Evolutionary conservation across 2,329 filamentous ascomycete species (phyloP).

Genomic region (Fusarium robinianum): DNA sequence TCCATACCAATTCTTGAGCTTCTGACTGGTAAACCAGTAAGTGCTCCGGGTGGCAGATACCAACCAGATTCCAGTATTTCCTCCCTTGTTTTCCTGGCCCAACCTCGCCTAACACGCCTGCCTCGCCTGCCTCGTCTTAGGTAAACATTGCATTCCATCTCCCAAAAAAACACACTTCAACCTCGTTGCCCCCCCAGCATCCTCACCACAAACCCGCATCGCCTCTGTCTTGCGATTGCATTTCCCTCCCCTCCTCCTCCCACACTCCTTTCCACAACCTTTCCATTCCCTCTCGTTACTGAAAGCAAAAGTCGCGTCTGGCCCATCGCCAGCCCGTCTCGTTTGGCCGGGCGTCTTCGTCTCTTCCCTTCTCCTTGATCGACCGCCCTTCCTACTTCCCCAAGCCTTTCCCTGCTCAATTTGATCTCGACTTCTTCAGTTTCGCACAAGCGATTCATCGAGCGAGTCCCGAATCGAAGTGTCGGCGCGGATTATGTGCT

Average conservation of each 20-base stretch:
- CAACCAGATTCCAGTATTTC: conserved; percentile 26
- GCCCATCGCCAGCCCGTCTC: no score
- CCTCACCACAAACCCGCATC: no score
- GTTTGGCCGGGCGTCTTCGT: conserved; percentile 13
- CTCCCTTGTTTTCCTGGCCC: conserved; percentile 32
- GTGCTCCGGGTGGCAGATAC: conserved; percentile 32
- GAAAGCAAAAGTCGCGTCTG: no score
- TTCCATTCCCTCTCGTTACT: conserved; percentile 15
- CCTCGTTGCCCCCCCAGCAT: conserved; percentile 11
- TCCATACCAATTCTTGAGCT: no score
- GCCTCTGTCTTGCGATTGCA: conserved; percentile 25
- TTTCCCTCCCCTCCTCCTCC: conserved; percentile 14
- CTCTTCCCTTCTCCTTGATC: conserved; percentile 10
- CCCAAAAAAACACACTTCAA: conserved; percentile 4
- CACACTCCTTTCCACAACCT: background rate
- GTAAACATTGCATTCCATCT: conserved; percentile 41
- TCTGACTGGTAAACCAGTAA: conserved; percentile 19
- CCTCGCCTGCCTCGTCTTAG: no score
- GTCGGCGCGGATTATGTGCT: conserved; percentile 43
- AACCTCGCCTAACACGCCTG: conserved; percentile 34
- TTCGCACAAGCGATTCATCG: conserved; percentile 16
- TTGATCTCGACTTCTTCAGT: conserved; percentile 7
- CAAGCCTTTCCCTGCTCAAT: background rate
- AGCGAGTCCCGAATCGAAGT: conserved; percentile 12
- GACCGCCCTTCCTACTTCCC: background rate